Evolutionary conservation across 345 rosid species (phyloP), one percentile per base, ranked within the genome.

Genomic region (Salix caprea): DNA sequence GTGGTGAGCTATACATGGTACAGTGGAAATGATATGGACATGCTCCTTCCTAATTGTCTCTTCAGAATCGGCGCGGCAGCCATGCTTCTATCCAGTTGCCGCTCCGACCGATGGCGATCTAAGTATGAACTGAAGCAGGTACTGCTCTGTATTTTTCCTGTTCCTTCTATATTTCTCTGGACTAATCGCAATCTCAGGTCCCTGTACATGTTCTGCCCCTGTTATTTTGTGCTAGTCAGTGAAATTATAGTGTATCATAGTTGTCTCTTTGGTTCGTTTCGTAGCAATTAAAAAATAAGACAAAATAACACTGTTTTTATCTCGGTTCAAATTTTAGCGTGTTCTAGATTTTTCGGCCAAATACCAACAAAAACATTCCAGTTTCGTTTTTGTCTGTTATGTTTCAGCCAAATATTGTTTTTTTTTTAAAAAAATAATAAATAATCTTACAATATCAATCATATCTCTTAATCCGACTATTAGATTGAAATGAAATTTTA

Each of bases 11-110:
- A 61, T 77, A 84, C 90, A 15, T 89, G 90, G 92, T 92, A 90
- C 58, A 42, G 79, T 2, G 97, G 96, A 69, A 88, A 89, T 67
- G 86, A 87, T 1, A 36, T 46, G 13, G 83, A 84, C 26, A 85
- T 92, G 92, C 88, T 92, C 56, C 88, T 92, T 26, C 88, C 94
- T 32, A 92, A 91, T 56, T 89, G 92, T 77, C 88, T 84, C 77
- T 92, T 92, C 76, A 87, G 94, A 40, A 90, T 90, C 89, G 97
- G 93, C 18, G 91, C 90, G 8, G 89, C 93, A 3, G 94, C 97
- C 39, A 10, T 90, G 16, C 77, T 92, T n/a, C 92, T 90, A 48
- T 92, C 94, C 12, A 88, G 88, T 70, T 58, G 81, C 66, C 89
- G 82, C 18, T 12, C 54, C 15, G 76, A 77, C 19, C 67, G 76